Base-by-base conservation (phyloP, 345 rosid genomes). In the Streptanthus diversifolius region DNA sequence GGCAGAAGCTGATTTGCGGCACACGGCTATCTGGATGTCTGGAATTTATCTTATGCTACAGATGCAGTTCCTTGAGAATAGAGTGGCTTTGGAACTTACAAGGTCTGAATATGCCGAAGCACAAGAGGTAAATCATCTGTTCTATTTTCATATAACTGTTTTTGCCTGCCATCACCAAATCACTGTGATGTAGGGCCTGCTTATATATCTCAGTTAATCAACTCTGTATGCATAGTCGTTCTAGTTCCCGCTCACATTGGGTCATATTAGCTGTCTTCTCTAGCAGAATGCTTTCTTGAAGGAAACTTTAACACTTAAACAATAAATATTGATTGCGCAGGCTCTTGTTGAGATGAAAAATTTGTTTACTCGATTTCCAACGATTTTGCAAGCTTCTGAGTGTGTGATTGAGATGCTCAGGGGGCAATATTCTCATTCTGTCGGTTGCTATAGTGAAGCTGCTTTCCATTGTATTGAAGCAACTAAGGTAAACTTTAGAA, bases 31-130 rank as follows among this genome's bases (percentile, higher is more conserved):
- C 60, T 88, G 98, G 98, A 95, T 90, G 93, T 97, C 93, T 79
- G 89, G 97, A 64, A 86, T 95, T 44, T 91, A 90, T 79, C 83
- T 95, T 58, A 85, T 92, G 92, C 85, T 95, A 45, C 76, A 91
- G 67, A 88, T 95, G 98, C 99, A 95, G 66, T 95, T 91, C 78
- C 90, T 91, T 70, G 99, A 95, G 83, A 91, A 92, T 83, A 91
- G 84, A 82, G 97, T 91, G 67, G 95, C 98, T 30, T 79, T 91
- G 82, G 99, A 95, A 83, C 98, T 95, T 73, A 95, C 97, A 10
- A 85, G 97, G 56, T 91, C 97, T 53, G 99, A 88, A 72, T 95
- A 90, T 83, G 86, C 87, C 25, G 93, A 85, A 78, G 98, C 98
- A 45, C 92, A 87, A 73, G 89, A 91, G 96, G 98, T 93, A 66